phyloP scores from a whole-genome alignment of 768 basidiomycete species.

The Suillus americanus region DNA sequence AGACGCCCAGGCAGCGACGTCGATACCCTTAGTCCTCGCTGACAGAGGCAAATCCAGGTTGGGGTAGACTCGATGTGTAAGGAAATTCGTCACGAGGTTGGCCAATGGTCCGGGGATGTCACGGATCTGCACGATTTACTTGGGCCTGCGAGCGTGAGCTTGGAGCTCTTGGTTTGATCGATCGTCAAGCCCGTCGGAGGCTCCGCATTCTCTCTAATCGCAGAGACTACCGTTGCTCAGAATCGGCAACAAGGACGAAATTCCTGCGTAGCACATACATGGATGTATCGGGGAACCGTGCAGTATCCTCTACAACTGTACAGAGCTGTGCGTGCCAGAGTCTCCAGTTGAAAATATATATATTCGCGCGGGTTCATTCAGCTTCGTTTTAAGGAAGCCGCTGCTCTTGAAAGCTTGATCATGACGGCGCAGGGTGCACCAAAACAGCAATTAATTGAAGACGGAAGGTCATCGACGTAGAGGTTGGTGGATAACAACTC shows the following conservation, averaged over 20 bases:
- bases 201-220: slow-evolving; percentile 66
- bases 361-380: slow-evolving; percentile 73
- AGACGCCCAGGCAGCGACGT: slow-evolving; percentile 20
- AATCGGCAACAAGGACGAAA: slow-evolving; percentile 64
- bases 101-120: slow-evolving; percentile 5
- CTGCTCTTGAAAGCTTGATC: slow-evolving; percentile 46
- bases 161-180: slow-evolving; percentile 64
- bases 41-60: neutral
- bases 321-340: slow-evolving; percentile 32
- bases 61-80: neutral
- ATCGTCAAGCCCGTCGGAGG: slow-evolving; percentile 68
- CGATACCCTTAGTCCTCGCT: slow-evolving; percentile 7
- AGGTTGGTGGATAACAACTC: slow-evolving; percentile 71
- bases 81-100: neutral
- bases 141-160: slow-evolving; percentile 7
- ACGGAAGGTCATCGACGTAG: slow-evolving; percentile 75
- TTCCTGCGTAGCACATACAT: slow-evolving; percentile 67
- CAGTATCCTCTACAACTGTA: slow-evolving; percentile 70
- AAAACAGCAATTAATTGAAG: slow-evolving; percentile 67
- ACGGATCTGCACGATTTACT: slow-evolving; percentile 11
- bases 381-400: slow-evolving; percentile 75
- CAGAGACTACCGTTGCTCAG: slow-evolving; percentile 45
- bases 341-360: slow-evolving; percentile 70
- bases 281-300: slow-evolving; percentile 69
- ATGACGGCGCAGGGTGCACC: slow-evolving; percentile 63